phyloP scores from a whole-genome alignment of 768 basidiomycete species.

The Auricularia sp. region DNA sequence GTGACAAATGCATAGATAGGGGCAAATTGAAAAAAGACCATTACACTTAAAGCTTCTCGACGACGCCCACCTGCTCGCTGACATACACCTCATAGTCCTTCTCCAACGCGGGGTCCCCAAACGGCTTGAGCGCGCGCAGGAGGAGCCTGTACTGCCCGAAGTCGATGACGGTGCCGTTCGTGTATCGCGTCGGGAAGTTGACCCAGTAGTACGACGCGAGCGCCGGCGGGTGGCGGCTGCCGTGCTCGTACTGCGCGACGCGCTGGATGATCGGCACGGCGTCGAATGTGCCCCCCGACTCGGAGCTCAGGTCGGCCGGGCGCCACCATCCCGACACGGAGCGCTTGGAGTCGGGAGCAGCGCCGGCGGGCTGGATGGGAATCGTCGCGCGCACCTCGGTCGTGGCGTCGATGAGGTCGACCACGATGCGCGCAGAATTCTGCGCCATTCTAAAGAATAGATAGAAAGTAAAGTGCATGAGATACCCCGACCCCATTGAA shows the following conservation, averaged over 20 bases:
- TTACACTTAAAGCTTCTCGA: too few relatives aligned
- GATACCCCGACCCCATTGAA: not conserved
- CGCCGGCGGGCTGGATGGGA: not conserved
- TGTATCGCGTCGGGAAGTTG: not conserved
- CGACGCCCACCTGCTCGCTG: too few relatives aligned
- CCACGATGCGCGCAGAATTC: not conserved
- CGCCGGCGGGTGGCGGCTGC: too few relatives aligned
- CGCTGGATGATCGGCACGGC: not conserved
- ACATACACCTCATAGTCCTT: too few relatives aligned
- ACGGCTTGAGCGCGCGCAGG: conserved; percentile 4
- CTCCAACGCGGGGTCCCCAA: not conserved
- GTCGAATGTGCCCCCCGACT: not conserved
- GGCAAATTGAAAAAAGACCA: too few relatives aligned
- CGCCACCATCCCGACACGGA: not conserved
- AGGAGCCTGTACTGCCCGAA: conserved; percentile 1
- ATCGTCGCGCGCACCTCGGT: not conserved
- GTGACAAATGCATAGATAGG: too few relatives aligned
- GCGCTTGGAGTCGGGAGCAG: not conserved
- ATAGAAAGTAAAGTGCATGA: not conserved
- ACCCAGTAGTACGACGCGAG: too few relatives aligned
- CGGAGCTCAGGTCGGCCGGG: not conserved
- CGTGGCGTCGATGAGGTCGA: not conserved
- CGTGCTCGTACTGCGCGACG: not conserved
- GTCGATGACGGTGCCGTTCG: not conserved
- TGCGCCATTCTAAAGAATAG: not conserved